phyloP scores from a whole-genome alignment of 2,329 filamentous ascomycete genomes.

The Clonostachys rosea region DNA sequence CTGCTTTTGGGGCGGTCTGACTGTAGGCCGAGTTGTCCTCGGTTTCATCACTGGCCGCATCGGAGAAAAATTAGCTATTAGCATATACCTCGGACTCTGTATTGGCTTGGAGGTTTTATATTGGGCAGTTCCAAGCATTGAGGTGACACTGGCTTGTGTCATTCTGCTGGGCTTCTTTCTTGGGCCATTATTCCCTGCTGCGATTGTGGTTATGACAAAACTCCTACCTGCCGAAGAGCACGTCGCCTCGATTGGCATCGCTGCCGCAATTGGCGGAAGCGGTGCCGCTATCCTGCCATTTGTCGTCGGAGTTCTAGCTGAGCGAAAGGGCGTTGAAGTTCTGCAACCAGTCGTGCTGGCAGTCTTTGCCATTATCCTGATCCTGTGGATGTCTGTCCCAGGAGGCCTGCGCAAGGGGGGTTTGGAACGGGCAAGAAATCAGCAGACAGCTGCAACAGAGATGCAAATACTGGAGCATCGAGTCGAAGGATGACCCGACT shows the following conservation, averaged over 20 bases:
- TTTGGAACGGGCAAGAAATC: slow-evolving; percentile 5
- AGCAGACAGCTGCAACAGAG: not conserved
- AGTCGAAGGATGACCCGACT: no score
- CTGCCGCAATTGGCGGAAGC: slow-evolving; percentile 68
- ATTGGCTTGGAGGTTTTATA: slow-evolving; percentile 68
- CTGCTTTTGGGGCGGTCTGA: slow-evolving; percentile 82
- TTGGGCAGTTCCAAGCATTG: slow-evolving; percentile 77
- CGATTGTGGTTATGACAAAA: slow-evolving; percentile 66
- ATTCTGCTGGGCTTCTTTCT: slow-evolving; percentile 74
- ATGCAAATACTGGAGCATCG: no score
- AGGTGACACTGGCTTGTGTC: slow-evolving; percentile 69
- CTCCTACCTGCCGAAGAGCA: slow-evolving; percentile 68
- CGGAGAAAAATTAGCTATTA: slow-evolving; percentile 63
- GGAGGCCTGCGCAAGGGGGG: slow-evolving; percentile 6
- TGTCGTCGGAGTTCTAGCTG: slow-evolving; percentile 62
- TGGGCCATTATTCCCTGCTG: slow-evolving; percentile 72
- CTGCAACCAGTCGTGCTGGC: slow-evolving; percentile 53
- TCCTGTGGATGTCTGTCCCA: slow-evolving; percentile 41
- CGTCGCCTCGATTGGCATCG: slow-evolving; percentile 72
- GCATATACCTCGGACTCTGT: slow-evolving; percentile 58
- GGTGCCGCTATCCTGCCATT: slow-evolving; percentile 67
- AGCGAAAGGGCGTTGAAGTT: slow-evolving; percentile 47
- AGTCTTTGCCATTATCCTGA: slow-evolving; percentile 34
- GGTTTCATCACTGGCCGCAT: slow-evolving; percentile 72
- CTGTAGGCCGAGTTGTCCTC: slow-evolving; percentile 65